phyloP scores from a whole-genome alignment of 306 rosid species.

The Fragaria ananassa region DNA sequence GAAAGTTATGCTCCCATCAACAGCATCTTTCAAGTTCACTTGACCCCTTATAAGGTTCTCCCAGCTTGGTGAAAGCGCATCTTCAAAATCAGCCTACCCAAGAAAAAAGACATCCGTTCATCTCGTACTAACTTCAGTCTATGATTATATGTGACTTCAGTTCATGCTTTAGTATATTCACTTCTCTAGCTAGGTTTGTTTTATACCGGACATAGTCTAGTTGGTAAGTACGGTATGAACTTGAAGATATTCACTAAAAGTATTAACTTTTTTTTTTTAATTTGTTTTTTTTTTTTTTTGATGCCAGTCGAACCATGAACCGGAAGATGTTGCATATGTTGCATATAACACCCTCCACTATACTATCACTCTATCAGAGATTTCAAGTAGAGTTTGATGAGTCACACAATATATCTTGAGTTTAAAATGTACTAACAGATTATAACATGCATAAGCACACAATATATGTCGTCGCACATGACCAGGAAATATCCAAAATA shows the following conservation, averaged over 20 bases:
- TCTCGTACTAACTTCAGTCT: neutral
- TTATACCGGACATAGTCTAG: no score
- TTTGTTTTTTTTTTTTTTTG: no score
- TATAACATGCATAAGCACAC: neutral
- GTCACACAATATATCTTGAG: neutral
- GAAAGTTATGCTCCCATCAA: slow-evolving; percentile 69
- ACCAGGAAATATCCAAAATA: neutral
- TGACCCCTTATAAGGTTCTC: slow-evolving; percentile 87
- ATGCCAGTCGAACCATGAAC: no score
- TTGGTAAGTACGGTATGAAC: neutral
- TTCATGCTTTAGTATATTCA: neutral
- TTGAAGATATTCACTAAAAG: neutral
- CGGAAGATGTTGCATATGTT: no score
- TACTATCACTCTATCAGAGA: no score
- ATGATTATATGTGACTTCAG: neutral
- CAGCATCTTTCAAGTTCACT: slow-evolving; percentile 84
- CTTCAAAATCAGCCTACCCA: slow-evolving; percentile 84
- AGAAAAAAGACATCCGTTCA: neutral
- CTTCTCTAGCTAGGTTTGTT: no score
- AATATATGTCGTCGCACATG: neutral
- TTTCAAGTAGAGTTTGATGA: neutral
- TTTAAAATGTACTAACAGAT: neutral
- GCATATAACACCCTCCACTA: no score
- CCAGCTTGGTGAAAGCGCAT: slow-evolving; percentile 95
- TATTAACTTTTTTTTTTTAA: no score